Evolutionary conservation across 2,329 filamentous ascomycete genomes (phyloP).

Genomic region (Berkeleyomyces rouxiae): DNA sequence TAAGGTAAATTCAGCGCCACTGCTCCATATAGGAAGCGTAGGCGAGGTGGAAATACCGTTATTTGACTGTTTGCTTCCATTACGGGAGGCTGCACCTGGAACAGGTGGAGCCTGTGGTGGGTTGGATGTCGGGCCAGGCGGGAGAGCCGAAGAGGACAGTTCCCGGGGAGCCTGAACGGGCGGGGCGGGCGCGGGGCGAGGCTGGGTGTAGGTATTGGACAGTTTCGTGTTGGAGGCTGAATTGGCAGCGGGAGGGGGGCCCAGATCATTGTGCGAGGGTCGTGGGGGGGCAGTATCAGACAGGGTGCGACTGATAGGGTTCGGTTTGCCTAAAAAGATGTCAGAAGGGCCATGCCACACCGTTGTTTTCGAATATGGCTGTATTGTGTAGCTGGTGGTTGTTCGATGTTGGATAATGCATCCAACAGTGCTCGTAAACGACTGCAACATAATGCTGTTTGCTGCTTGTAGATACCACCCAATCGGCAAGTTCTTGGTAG

Average conservation of each 20-base stretch:
- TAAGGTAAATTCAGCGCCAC: slow-evolving; percentile 76
- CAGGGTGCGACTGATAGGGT: slow-evolving; percentile 4
- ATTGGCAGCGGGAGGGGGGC: not conserved
- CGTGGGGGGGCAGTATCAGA: slow-evolving; percentile 3
- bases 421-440: no score
- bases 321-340: slow-evolving; percentile 37
- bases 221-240: not conserved
- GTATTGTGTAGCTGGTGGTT: not conserved
- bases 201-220: slow-evolving; percentile 11
- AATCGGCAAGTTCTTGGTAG: not conserved
- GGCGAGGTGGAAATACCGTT: slow-evolving; percentile 31
- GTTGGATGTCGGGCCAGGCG: slow-evolving; percentile 3
- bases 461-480: not conserved
- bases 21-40: slow-evolving; percentile 56
- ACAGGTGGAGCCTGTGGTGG: slow-evolving; percentile 9
- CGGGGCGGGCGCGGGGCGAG: slow-evolving; percentile 11
- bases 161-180: slow-evolving; percentile 8
- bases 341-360: slow-evolving; percentile 31
- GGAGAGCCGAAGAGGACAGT: slow-evolving; percentile 11
- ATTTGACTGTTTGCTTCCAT: slow-evolving; percentile 10
- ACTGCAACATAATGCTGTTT: not conserved
- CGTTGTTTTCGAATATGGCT: slow-evolving; percentile 12
- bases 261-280: not conserved
- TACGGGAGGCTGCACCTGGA: slow-evolving; percentile 12
- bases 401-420: not conserved